These are phyloP conservation scores for Penicillium longicatenatum DNA, from an alignment of 495 filamentous ascomycete species.

Conservation along the genomic window DNA sequence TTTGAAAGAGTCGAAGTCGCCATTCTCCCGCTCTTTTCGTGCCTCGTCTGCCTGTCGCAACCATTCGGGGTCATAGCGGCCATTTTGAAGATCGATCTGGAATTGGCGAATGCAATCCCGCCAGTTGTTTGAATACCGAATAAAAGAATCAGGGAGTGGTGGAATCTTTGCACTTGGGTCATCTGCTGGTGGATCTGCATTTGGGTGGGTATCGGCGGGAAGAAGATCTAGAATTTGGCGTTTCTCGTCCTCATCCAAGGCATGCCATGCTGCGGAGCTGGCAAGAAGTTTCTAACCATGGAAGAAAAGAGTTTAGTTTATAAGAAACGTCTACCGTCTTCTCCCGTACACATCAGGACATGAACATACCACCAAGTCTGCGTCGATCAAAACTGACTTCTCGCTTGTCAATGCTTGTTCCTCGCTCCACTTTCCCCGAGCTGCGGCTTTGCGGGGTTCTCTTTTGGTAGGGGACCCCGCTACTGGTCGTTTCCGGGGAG, in stretches of 20 bases:
- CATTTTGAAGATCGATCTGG: slow-evolving; percentile 61
- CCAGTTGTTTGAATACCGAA: slow-evolving; percentile 55
- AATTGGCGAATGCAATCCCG: slow-evolving; percentile 52
- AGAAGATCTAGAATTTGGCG: slow-evolving; percentile 56
- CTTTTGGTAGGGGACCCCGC: slow-evolving; percentile 32
- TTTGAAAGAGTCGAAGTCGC: slow-evolving; percentile 72
- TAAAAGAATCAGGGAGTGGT: slow-evolving; percentile 44
- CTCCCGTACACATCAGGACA: slow-evolving; percentile 18
- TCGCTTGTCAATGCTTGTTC: slow-evolving; percentile 57
- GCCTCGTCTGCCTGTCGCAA: slow-evolving; percentile 63
- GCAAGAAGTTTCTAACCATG: slow-evolving; percentile 55
- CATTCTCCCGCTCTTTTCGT: slow-evolving; percentile 59
- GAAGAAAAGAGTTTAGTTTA: slow-evolving; percentile 5
- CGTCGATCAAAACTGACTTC: slow-evolving; percentile 53
- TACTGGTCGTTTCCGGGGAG: slow-evolving; percentile 23
- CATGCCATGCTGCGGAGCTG: slow-evolving; percentile 58
- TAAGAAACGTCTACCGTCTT: not conserved
- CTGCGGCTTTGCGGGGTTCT: slow-evolving; percentile 34
- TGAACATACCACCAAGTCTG: slow-evolving; percentile 58
- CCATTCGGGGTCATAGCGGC: slow-evolving; percentile 68
- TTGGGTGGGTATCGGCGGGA: slow-evolving; percentile 49
- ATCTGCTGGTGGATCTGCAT: slow-evolving; percentile 35
- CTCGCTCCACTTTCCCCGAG: slow-evolving; percentile 45
- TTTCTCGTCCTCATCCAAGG: slow-evolving; percentile 57
- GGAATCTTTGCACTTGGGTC: slow-evolving; percentile 36